phyloP scores from a whole-genome alignment of 2,329 filamentous ascomycete genomes.

The Trichoderma sp. region DNA sequence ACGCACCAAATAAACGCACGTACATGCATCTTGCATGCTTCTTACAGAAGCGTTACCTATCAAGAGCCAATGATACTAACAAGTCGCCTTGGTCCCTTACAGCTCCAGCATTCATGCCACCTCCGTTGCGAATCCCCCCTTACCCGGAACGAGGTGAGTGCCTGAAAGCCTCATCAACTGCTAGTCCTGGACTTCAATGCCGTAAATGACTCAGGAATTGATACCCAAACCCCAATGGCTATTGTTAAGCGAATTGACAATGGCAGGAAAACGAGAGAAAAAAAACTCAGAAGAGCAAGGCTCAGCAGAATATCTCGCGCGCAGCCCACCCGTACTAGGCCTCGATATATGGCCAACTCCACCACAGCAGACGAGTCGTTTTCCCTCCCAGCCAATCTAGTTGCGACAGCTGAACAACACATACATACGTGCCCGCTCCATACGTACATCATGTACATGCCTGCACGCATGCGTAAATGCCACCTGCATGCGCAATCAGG shows the following conservation, averaged over 20 bases:
- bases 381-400: conserved; percentile 14
- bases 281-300: neutral
- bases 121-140: conserved; percentile 9
- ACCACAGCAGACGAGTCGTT: conserved; percentile 9
- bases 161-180: neutral
- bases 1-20: conserved; percentile 13
- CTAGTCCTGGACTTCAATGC: neutral
- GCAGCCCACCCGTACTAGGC: conserved; percentile 23
- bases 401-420: conserved; percentile 22
- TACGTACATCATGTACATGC: conserved; percentile 21
- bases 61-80: conserved; percentile 7
- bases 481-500: conserved; percentile 15
- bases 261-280: neutral
- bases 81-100: conserved; percentile 20
- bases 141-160: conserved; percentile 11
- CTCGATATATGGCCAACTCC: conserved; percentile 26
- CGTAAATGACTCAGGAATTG: conserved; percentile 20
- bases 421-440: conserved; percentile 21
- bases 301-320: conserved; percentile 10
- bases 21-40: conserved; percentile 20
- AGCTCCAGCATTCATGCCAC: conserved; percentile 6
- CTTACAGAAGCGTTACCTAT: conserved; percentile 16
- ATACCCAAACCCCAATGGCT: conserved; percentile 17
- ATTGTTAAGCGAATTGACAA: conserved; percentile 5
- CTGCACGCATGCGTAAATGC: conserved; percentile 2